These are phyloP conservation scores for Lecanicillium sp. DNA, from an alignment of 2,329 filamentous ascomycete genomes.

Conservation along the genomic window DNA sequence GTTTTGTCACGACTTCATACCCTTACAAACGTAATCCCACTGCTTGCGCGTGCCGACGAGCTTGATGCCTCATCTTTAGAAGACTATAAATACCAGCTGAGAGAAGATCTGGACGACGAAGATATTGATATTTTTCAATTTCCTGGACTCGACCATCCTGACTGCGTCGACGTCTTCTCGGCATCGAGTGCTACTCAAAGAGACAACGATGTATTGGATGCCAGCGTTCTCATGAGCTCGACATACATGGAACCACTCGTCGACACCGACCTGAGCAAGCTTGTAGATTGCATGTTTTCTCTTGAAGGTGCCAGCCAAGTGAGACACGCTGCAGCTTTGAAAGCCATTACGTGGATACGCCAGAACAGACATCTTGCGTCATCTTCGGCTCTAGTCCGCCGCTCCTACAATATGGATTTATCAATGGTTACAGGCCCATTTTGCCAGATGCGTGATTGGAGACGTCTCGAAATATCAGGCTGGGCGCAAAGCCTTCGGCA, in stretches of 20 bases:
- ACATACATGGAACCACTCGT: constrained; percentile 79
- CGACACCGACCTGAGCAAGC: constrained; percentile 59
- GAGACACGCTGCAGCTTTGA: constrained; percentile 73
- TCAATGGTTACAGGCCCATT: constrained; percentile 11
- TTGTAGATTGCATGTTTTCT: constrained; percentile 72
- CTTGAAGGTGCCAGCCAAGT: constrained; percentile 72
- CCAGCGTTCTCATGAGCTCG: constrained; percentile 84
- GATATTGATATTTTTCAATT: constrained; percentile 62
- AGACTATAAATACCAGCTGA: constrained; percentile 51
- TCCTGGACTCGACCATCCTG: constrained; percentile 22
- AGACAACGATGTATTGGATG: constrained; percentile 82
- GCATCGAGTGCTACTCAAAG: constrained; percentile 66
- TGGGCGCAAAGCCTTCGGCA: constrained; percentile 28
- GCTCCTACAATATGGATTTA: constrained; percentile 4
- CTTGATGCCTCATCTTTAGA: constrained; percentile 49
- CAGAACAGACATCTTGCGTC: constrained; percentile 2
- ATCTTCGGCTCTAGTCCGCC: constrained; percentile 10
- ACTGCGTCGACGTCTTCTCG: constrained; percentile 50
- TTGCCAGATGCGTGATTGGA: constrained; percentile 17
- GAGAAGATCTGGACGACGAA: constrained; percentile 45
- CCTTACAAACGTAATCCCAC: constrained; percentile 76
- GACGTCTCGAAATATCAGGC: constrained; percentile 24
- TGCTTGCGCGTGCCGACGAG: constrained; percentile 71
- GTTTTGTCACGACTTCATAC: constrained; percentile 61
- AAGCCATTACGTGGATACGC: constrained; percentile 59